Evolutionary conservation across 257 asterid species (phyloP).

Genomic region (Ilex aquifolium): DNA sequence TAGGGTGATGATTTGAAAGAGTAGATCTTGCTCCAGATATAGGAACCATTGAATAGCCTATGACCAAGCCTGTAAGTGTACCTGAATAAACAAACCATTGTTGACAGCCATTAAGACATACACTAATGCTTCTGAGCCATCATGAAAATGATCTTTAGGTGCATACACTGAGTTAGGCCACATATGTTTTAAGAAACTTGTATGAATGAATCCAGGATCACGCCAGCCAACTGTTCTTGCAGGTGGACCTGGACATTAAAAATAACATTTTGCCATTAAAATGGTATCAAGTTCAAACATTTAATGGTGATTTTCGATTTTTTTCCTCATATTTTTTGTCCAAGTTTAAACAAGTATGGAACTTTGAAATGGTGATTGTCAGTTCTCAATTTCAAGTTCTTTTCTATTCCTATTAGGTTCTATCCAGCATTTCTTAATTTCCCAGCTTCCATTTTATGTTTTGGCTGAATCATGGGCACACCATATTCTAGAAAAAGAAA

Average conservation of each 20-base stretch:
- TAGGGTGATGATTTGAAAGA: slow-evolving; percentile 72
- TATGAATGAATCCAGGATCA: slow-evolving; percentile 91
- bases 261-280: too few relatives aligned
- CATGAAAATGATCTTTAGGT: not conserved
- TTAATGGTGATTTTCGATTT: too few relatives aligned
- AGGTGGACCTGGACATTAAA: slow-evolving; percentile 51
- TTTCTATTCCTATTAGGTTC: too few relatives aligned
- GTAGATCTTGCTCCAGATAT: slow-evolving; percentile 68
- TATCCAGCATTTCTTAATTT: too few relatives aligned
- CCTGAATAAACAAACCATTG: slow-evolving; percentile 30
- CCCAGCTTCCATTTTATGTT: too few relatives aligned
- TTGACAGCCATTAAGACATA: not conserved
- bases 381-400: too few relatives aligned
- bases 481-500: too few relatives aligned
- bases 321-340: too few relatives aligned
- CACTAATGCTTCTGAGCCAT: not conserved
- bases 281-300: too few relatives aligned
- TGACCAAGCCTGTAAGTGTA: slow-evolving; percentile 79
- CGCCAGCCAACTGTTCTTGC: slow-evolving; percentile 99
- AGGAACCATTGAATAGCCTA: slow-evolving; percentile 42
- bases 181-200: slow-evolving; percentile 76
- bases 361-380: too few relatives aligned
- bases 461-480: too few relatives aligned
- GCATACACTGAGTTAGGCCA: slow-evolving; percentile 79
- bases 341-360: too few relatives aligned